Evolutionary conservation across 345 rosid genomes (phyloP), one percentile per base, ranked within the genome.

Genomic region (Rhodomyrtus tomentosa): DNA sequence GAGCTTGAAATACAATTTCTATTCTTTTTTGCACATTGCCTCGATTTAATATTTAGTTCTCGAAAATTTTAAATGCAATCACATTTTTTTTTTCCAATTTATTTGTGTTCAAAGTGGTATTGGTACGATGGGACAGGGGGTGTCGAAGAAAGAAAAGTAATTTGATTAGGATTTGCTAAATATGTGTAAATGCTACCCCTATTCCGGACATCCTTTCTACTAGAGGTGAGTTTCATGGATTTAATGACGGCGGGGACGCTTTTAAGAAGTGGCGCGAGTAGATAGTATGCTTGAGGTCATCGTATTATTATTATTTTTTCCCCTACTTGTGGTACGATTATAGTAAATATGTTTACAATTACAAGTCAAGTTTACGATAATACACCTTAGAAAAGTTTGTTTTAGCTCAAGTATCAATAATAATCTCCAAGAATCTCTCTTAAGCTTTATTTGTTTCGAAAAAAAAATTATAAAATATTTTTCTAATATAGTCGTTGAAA

Each of bases 101-200:
- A 59, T 14, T 59, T 59, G 27, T 18, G 29, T 29, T 59, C 0
- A 21, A 59, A 32, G 21, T 6, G 38, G 21, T 6, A 29, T 27
- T 8, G 12, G 13, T 18, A 18, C 3, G 4, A 8, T 3, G 20
- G 1, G 12, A 11, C 5, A 3, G 4, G 38, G 10, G 2, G 4
- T 15, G 40, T 7, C 11, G 7, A 15, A 62, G 5, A 36, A 62
- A 15, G 11, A 29, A 16, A 36, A 18, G 40, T 20, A 62, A 62
- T 29, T 62, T 29, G 40, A 16, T 32, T 21, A 32, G 45, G 76
- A 8, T 16, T 16, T 7, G 8, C 18, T 29, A 62, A 62, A 62
- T 29, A 36, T 1, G 74, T 1, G 74, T 29, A 62, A 62, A 62
- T 62, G 22, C 50, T 10, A 11, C 50, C 3, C 50, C 50, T 49